Evolutionary conservation across 768 basidiomycete species (phyloP).

Genomic region (Boletus vermiculosoides): DNA sequence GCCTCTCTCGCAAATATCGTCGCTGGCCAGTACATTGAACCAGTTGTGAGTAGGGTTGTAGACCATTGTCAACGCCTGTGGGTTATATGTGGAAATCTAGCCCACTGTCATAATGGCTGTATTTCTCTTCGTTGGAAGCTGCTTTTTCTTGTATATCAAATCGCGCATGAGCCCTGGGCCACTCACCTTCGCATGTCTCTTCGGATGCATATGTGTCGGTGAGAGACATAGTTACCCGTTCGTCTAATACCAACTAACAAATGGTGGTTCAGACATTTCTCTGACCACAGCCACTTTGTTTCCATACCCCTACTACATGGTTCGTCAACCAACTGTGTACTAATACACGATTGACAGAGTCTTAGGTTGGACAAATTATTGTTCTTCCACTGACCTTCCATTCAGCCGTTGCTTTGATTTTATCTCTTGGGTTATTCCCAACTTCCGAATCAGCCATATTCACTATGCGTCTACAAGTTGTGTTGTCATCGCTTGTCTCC

Average conservation of each 20-base stretch:
- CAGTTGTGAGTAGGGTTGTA: conserved; percentile 29
- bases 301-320: conserved; percentile 63
- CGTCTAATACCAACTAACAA: background rate
- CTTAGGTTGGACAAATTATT: conserved; percentile 50
- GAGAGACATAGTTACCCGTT: conserved; percentile 10
- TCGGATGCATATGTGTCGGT: conserved; percentile 64
- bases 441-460: conserved; percentile 60
- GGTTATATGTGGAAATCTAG: conserved; percentile 26
- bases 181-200: conserved; percentile 52
- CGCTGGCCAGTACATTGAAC: conserved; percentile 57
- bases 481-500: conserved; percentile 48
- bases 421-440: conserved; percentile 60
- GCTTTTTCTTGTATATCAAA: conserved; percentile 57
- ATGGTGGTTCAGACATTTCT: conserved; percentile 46
- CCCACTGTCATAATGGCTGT: conserved; percentile 58
- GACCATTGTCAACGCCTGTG: background rate
- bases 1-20: conserved; percentile 41
- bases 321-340: conserved; percentile 19
- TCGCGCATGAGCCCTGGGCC: conserved; percentile 63
- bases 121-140: conserved; percentile 63
- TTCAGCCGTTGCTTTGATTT: conserved; percentile 51
- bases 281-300: conserved; percentile 58
- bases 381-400: conserved; percentile 61
- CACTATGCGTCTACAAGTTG: conserved; percentile 45
- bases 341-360: background rate